These are phyloP conservation scores for Ophiocordyceps camponoti-saundersi DNA, from an alignment of 2,329 filamentous ascomycete genomes.

Conservation along the genomic window DNA sequence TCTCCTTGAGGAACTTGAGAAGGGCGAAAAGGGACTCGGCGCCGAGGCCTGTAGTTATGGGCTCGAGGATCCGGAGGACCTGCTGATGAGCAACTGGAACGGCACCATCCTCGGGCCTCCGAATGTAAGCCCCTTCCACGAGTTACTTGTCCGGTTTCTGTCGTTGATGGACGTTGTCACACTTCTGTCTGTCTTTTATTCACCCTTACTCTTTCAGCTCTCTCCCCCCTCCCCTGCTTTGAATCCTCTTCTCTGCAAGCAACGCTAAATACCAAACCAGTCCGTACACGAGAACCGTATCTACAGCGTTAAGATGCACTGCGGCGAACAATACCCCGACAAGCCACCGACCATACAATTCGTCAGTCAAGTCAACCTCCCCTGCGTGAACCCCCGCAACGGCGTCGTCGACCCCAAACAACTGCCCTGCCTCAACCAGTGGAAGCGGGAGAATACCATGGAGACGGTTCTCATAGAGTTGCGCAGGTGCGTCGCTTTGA, in stretches of 20 bases:
- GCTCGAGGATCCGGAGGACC: conserved; percentile 81
- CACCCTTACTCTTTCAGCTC: not conserved
- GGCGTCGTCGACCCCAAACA: conserved; percentile 75
- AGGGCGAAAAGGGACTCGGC: conserved; percentile 93
- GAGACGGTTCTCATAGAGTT: conserved; percentile 83
- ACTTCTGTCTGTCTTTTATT: not conserved
- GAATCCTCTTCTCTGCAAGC: not conserved
- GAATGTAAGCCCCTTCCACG: conserved; percentile 46
- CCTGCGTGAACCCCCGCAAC: conserved; percentile 67
- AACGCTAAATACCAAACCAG: conserved; percentile 22
- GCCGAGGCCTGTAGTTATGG: conserved; percentile 97
- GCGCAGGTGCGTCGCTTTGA: conserved; percentile 37
- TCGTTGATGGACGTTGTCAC: not conserved
- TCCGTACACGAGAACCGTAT: conserved; percentile 97
- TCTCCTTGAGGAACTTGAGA: conserved; percentile 92
- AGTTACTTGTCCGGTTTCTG: too few relatives aligned
- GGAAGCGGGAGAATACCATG: conserved; percentile 90
- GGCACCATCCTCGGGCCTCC: conserved; percentile 93
- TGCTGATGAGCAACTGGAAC: conserved; percentile 97
- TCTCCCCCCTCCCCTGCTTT: not conserved
- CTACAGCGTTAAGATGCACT: conserved; percentile 95
- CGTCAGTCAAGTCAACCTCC: conserved; percentile 89
- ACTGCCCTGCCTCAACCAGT: conserved; percentile 70
- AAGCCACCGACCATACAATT: conserved; percentile 81
- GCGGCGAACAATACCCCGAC: conserved; percentile 78